Percentiles rank a stretch among this genome's conserved stretches.
These are phyloP conservation scores for Pichia paraexigua DNA, from an alignment of 805 yeast genomes.

Conservation along the genomic window DNA sequence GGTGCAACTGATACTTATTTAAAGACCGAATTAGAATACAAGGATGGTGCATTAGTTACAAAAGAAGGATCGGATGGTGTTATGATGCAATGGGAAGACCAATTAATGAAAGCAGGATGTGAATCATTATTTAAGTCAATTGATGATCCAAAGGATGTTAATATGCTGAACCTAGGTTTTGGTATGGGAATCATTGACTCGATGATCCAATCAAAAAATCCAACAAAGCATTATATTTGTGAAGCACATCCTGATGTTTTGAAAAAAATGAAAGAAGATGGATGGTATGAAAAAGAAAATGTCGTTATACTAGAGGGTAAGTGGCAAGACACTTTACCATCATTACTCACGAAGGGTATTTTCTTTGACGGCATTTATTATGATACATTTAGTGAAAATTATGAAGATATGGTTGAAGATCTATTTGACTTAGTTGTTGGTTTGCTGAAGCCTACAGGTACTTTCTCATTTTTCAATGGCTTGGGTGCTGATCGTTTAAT, in stretches of 20 bases:
- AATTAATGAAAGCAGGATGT: constrained; percentile 75
- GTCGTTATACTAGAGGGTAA: constrained; percentile 79
- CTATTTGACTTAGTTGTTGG: constrained; percentile 79
- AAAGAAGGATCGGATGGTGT: constrained; percentile 76
- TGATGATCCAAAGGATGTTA: constrained; percentile 30
- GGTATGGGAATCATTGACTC: constrained; percentile 95
- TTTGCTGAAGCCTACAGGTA: constrained; percentile 70
- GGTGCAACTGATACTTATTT: constrained; percentile 58
- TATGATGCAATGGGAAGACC: constrained; percentile 95
- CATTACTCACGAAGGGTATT: constrained; percentile 53
- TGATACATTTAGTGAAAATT: constrained; percentile 91
- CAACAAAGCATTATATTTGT: constrained; percentile 73
- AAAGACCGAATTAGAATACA: constrained; percentile 57
- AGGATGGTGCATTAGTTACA: constrained; percentile 63
- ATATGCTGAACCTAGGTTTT: constrained; percentile 79
- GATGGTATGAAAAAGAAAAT: constrained; percentile 71
- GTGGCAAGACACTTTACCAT: constrained; percentile 81
- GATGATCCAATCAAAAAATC: constrained; percentile 52
- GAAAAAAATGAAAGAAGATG: constrained; percentile 54
- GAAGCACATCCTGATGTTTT: constrained; percentile 95
- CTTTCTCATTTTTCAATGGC: constrained; percentile 89
- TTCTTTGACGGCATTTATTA: constrained; percentile 88
- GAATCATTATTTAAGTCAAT: constrained; percentile 53
- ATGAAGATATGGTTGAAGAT: constrained; percentile 72
- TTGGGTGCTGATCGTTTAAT: constrained; percentile 72